Percentiles rank a stretch among this genome's conserved stretches.
Conservation (phyloP, 768 basidiomycete species). For the Termitomyces sp. region DNA sequence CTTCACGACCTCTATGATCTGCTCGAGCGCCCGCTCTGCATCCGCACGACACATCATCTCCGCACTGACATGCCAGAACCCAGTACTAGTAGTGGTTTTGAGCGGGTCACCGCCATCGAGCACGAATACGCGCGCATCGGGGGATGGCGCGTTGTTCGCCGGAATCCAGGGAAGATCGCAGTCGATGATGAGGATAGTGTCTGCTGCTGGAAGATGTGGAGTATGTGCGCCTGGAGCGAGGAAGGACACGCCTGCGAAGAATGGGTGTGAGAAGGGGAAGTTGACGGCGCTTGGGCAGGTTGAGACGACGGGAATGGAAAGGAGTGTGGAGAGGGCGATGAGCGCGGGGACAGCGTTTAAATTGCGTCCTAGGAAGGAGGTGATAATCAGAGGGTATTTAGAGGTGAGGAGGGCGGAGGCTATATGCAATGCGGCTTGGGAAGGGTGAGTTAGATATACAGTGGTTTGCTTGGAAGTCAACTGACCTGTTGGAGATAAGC, state of each 20-base stretch:
- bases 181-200: constrained; percentile 65
- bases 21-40: constrained; percentile 45
- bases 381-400: constrained; percentile 58
- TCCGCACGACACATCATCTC: constrained; percentile 60
- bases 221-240: constrained; percentile 43
- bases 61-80: constrained; percentile 30
- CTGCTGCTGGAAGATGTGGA: constrained; percentile 47
- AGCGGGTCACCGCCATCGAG: constrained; percentile 64
- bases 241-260: constrained; percentile 50
- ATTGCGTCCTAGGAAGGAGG: constrained; percentile 60
- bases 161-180: constrained; percentile 67
- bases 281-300: constrained; percentile 50
- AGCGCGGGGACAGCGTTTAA: constrained; percentile 43
- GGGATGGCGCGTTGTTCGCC: constrained; percentile 38
- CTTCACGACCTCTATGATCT: constrained; percentile 38
- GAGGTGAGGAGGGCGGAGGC: constrained; percentile 47
- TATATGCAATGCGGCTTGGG: constrained; percentile 36
- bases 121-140: constrained; percentile 50
- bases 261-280: constrained; percentile 55
- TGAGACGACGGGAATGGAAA: constrained; percentile 54
- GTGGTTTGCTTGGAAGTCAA: background rate
- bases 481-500: constrained; percentile 39
- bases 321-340: constrained; percentile 41
- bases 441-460: constrained; percentile 1
- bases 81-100: constrained; percentile 39